A percentile compares a stretch with the other conserved stretches of the same genome.
Evolutionary conservation across 2,329 filamentous ascomycete species (phyloP).

Genomic region (Albophoma yamanashiensis): DNA sequence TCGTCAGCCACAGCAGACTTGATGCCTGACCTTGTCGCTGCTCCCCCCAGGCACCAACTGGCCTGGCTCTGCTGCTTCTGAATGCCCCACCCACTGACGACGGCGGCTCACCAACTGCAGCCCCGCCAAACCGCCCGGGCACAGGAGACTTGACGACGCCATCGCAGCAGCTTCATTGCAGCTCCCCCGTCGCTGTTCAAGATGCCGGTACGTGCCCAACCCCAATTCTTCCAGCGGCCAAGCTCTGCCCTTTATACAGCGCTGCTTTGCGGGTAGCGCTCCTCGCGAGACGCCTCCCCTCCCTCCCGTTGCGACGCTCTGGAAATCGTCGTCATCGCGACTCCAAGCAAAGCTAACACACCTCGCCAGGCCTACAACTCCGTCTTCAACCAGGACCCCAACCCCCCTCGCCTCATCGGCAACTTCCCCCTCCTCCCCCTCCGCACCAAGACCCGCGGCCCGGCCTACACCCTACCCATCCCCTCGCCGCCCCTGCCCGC

Average conservation of each 20-base stretch:
- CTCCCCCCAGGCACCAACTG: neutral
- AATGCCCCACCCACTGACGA: neutral
- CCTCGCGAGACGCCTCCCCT: neutral
- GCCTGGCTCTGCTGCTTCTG: neutral
- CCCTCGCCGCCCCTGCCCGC: conserved; percentile 47
- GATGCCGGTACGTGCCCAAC: conserved; percentile 32
- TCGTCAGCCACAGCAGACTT: neutral
- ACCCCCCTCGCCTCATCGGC: conserved; percentile 51
- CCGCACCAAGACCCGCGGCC: conserved; percentile 90
- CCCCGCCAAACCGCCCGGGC: neutral
- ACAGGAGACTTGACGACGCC: neutral
- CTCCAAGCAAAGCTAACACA: neutral
- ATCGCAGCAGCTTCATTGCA: conserved; percentile 10
- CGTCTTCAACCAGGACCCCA: conserved; percentile 82
- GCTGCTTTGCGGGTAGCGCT: neutral
- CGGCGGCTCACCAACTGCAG: neutral
- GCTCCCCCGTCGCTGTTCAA: conserved; percentile 19
- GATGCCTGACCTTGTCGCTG: neutral
- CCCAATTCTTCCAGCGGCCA: neutral
- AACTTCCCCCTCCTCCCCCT: conserved; percentile 94
- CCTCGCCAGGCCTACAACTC: conserved; percentile 80
- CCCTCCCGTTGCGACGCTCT: neutral
- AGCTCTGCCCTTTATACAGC: neutral
- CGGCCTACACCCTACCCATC: conserved; percentile 70
- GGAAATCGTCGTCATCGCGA: neutral